Evolutionary conservation across 805 yeast genomes (phyloP), one percentile per base, ranked within the genome.

Genomic region (Candida boidinii): DNA sequence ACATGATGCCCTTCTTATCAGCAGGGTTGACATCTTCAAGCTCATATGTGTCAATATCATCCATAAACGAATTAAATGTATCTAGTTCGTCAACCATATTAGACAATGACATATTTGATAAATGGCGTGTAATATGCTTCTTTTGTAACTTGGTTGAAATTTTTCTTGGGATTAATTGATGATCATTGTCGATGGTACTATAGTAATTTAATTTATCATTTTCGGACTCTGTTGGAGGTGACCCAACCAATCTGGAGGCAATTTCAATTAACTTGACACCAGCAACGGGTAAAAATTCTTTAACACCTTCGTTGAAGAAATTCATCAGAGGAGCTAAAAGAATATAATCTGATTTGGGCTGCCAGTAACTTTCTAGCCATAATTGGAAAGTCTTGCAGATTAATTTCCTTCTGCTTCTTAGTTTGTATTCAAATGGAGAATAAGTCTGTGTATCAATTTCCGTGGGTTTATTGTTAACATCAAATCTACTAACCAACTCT

Each of bases 331-430:
- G 79, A 10, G 92, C 74, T 29, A 87, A 58, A 25, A 78, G 60
- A 17, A 54, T 57, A 39, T 70, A 71, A 52, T 87, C 95, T 5
- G 56, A 34, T 27, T 68, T 64, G 30, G 70, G 73, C 41, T 77
- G 73, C 96, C 96, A 90, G 51, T 81, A 87, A 32, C 92, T 79
- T 54, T 86, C 94, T 54, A 90, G 59, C 98, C 98, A 90, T 23
- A 73, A 62, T 51, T 76, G 82, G 49, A 87, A 73, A 53, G 80
- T 66, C 42, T 71, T 73, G 43, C 79, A 74, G 25, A 86, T 76
- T 29, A 80, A 56, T 39, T 75, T 73, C 48, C 90, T 62, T 51
- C 92, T 68, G 41, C 68, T 76, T 45, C 70, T 75, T 25, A 73
- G 41, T 41, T 67, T 59, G 14, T 69, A 60, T 37, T 68, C 62